Percentiles rank a stretch among this genome's conserved stretches.
phyloP scores from a whole-genome alignment of 768 basidiomycete species.

The Infundibulicybe gibba region DNA sequence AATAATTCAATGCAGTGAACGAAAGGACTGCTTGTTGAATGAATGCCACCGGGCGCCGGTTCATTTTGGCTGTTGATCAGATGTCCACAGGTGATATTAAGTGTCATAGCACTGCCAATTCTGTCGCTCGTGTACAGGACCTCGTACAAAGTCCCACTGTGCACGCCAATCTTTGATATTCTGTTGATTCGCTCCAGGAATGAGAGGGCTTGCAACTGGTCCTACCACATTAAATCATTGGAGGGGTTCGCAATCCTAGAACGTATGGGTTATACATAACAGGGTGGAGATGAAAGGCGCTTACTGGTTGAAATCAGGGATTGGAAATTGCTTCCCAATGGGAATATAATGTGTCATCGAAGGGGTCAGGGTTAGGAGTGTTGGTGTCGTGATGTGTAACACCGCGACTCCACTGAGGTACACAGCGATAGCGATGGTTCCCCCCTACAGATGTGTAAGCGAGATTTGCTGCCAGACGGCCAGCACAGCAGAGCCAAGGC shows the following conservation, averaged over 20 bases:
- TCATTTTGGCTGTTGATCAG: no score
- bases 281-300: not conserved
- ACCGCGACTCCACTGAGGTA: constrained; percentile 13
- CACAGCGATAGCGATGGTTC: not conserved
- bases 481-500: constrained; percentile 15
- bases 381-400: constrained; percentile 17
- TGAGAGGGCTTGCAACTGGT: not conserved
- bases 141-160: constrained; percentile 13
- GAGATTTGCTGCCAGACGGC: constrained; percentile 15
- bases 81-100: constrained; percentile 9
- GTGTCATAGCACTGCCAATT: constrained; percentile 9
- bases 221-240: not conserved
- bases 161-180: constrained; percentile 6
- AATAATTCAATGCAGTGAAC: no score
- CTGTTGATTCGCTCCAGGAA: not conserved
- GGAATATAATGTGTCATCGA: constrained; percentile 5
- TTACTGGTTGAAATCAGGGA: not conserved
- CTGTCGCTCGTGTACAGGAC: constrained; percentile 1
- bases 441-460: constrained; percentile 2
- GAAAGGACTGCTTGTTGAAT: no score
- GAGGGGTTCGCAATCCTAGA: no score
- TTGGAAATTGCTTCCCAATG: not conserved
- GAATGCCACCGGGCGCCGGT: no score
- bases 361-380: constrained; percentile 15
- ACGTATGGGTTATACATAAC: no score